Base-by-base conservation (phyloP, 306 rosid species). In the Gleditsia sinensis region DNA sequence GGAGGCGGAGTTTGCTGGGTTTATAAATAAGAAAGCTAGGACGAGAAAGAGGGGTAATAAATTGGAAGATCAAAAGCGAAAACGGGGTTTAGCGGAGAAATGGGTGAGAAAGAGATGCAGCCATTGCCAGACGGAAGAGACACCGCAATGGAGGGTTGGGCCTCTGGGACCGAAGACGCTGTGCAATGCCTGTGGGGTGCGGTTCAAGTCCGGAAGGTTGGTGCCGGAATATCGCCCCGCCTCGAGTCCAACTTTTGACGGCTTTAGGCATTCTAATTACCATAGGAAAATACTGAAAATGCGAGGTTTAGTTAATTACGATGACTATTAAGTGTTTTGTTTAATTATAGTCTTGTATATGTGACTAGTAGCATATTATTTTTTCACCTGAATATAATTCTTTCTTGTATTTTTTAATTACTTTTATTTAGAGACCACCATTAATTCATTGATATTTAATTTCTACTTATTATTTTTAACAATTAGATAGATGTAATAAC, bases 61-160 rank as follows among this genome's bases (percentile, higher is more conserved):
- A 4, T 28, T 28, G 32, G 32, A 28, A 28, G 4, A 28, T 20
- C 42, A 21, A 4, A 48, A 23, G 14, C 49, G 27, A 1, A 60
- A 16, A 16, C 7, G 9, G 9, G 14, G 8, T 11, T 1, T 12
- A 0, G 39, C 19, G 16, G 25, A 33, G 36, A 8, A 7, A 0
- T 14, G 57, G 42, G 19, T 3, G 10, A 63, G 3, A 2, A 74
- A 50, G 33, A 36, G 16, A 9, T 75, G 79, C 3, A 63, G 43
- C 3, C 79, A 75, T 17, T 75, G 79, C 5, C 0, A 36, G 5
- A 6, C 64, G 0, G 84, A 82, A 14, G 83, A 85, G 69, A 85
- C 88, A 3, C 88, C 88, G 0, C 84, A 75, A 5, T 85, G 88
- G 88, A 78, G 88, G 43, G 36, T 36, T 3, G 88, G 88, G 27